Evolutionary conservation across 2,329 filamentous ascomycete genomes (phyloP), one percentile per base, ranked within the genome.

Genomic region (Parastagonospora nodorum): DNA sequence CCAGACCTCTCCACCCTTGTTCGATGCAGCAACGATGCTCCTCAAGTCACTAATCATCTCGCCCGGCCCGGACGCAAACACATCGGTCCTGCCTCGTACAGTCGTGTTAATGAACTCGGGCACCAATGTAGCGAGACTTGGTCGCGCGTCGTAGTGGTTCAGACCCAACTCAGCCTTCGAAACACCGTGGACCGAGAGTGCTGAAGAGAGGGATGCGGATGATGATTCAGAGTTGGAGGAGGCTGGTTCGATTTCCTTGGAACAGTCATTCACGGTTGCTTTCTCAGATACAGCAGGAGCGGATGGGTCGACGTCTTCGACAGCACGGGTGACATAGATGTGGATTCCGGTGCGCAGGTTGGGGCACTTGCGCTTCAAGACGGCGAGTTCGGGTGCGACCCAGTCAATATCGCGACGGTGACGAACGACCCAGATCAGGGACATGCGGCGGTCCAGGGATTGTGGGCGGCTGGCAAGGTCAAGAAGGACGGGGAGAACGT

Each of bases 341-440:
- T 65, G 69, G 7, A 72, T 63, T 14, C 63, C 53, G 0, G 67
- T 44, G n/a, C 65, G 58, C 8, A 67, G 40, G 24, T 63, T 63
- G 4, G 53, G 48, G 37, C 61, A 66, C 44, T 65, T 64, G 29
- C 54, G 57, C 54, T 68, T 69, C 14, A 72, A 50, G 8, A 60
- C 47, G 5, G 59, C 56, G n/a, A 74, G 68, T 48, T 74, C 72
- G 4, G 67, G 66, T 0, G 62, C 60, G 6, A 74, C 63, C 72
- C 72, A 74, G 33, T 66, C 63, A 27, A 74, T 61, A 43, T 74
- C 66, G 11, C 60, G 53, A 6, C 64, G 57, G 7, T 66, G 65
- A 9, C 70, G 69, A 27, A 74, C 49, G 3, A 71, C 63, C 72
- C 72, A 74, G 10, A 74, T 57, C 10, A 74, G 61, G 7, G 67